A percentile compares a stretch with the other conserved stretches of the same genome.
Evolutionary conservation across 257 asterid genomes (phyloP).

Genomic region (Misopates orontium): DNA sequence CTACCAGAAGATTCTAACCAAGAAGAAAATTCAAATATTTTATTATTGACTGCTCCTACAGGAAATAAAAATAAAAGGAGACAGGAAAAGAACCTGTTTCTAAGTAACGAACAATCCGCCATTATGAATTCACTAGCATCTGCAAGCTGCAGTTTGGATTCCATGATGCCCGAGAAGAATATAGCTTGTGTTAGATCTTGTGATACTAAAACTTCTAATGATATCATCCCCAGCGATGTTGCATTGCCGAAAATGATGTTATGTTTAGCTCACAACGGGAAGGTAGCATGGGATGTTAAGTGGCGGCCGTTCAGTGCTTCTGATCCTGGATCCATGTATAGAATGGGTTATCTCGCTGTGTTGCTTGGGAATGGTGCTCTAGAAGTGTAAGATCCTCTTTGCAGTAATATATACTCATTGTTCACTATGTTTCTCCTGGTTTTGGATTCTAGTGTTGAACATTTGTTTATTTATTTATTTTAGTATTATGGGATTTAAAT

Average conservation of each 20-base stretch:
- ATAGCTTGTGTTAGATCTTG: conserved; percentile 22
- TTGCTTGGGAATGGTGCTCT: conserved; percentile 91
- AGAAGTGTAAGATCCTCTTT: conserved; percentile 75
- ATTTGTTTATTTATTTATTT: background rate
- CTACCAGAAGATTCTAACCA: conserved; percentile 24
- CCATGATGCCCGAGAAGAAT: conserved; percentile 32
- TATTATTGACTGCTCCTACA: background rate
- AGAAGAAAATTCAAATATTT: conserved; percentile 23
- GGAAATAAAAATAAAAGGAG: conserved; percentile 34
- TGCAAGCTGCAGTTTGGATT: conserved; percentile 29
- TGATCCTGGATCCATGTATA: conserved; percentile 50
- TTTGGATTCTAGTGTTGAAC: conserved; percentile 17
- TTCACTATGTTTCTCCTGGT: background rate
- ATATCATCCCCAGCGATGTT: conserved; percentile 52
- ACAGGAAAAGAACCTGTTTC: conserved; percentile 29
- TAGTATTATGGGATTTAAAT: background rate
- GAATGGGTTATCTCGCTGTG: conserved; percentile 93
- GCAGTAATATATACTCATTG: background rate
- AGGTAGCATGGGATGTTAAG: conserved; percentile 91
- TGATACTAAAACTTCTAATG: conserved; percentile 29
- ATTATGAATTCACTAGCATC: conserved; percentile 29
- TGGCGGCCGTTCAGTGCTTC: conserved; percentile 69
- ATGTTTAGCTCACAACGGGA: conserved; percentile 92
- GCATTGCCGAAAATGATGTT: conserved; percentile 81
- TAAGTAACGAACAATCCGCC: conserved; percentile 33